Evolutionary conservation across 768 basidiomycete species (phyloP), one percentile per base, ranked within the genome.

Genomic region (Gyrodon lividus): DNA sequence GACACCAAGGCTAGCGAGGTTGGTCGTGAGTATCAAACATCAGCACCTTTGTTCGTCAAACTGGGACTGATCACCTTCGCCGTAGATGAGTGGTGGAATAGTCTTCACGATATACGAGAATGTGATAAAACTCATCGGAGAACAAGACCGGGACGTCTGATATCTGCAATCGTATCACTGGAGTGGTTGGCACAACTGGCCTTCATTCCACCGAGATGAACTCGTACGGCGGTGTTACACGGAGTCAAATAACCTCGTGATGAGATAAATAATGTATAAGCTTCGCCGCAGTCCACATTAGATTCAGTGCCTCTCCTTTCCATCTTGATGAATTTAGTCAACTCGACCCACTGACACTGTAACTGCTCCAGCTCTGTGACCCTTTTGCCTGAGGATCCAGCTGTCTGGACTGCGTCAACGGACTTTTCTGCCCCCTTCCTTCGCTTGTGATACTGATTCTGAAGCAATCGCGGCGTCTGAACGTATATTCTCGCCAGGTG

Each of bases 41-140:
- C 4, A 31, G 16, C 1, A 24, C 40, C 48, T 44, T 35, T 24
- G 16, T 26, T 45, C 31, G 35, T 43, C 37, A 42, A 33, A 24
- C 22, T 47, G 49, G 42, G 10, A 48, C 33, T 47, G 17, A 40
- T 43, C 48, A 19, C 30, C 9, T 19, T 16, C 45, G 30, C n/a
- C 38, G 17, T 58, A 96, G 93, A 66, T 96, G 74, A 90, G 88
- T 56, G 94, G 94, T 12, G 94, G 94, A 3, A 92, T 98, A 55
- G 86, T 90, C 19, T 97, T 98, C 65, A 92, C 91, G 1, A 79
- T 93, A 2, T 97, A 96, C 67, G 94, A 98, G 63, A 84, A 89
- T 43, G 70, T 91, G 14, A 89, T 92, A 57, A 74, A 72, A 51
- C 41, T 77, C n/a, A 66, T 81, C 17, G 74, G 74, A 6, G 71